Base-by-base conservation (phyloP, 139 green algal genomes). In the Desmodesmus armatus region DNA sequence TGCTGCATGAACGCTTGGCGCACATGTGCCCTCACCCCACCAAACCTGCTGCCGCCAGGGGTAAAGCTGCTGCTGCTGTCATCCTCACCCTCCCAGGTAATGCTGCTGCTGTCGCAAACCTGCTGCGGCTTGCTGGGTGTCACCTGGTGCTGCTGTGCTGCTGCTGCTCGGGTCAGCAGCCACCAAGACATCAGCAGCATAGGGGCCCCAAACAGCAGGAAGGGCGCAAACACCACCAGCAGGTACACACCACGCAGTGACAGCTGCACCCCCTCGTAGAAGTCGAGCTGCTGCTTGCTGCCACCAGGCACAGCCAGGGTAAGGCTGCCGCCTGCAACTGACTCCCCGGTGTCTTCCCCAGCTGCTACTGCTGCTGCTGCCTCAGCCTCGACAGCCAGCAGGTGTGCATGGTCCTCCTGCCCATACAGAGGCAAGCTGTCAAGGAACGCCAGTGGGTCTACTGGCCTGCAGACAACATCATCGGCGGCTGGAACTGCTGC, bases 201-300 rank as follows among this genome's bases (percentile, higher is more conserved):
- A 15, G 80, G 44, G 3, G 86, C 41, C 15, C 90, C 94, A 11
- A 95, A 65, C 19, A 92, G 85, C 25, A 95, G 40, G 82, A 96
- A 95, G 31, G 94, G 94, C 7, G 84, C 37, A 75, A 97, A 96
- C 0, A 95, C 74, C 13, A 86, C 39, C 43, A 94, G 1, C 11
- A 97, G 89, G 51, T 93, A 90, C 11, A 84, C 51, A 0, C 87
- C 92, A 0, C 94, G 88, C 3, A 82, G 3, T 0, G 72, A 75
- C 55, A 96, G 83, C 11, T 35, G 41, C n/a, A 86, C 17, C 25
- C 60, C 73, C 21, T 93, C 86, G 1, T 2, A 40, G 21, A 35
- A 74, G 39, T 40, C 37, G 40, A 13, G 33, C 60, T 49, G 19
- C 21, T 44, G 67, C 40, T 62, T 39, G 41, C 40, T 63, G 35